Evolutionary conservation across 768 basidiomycete genomes (phyloP), one percentile per base, ranked within the genome.

Genomic region (Rhizopogon vesiculosus): DNA sequence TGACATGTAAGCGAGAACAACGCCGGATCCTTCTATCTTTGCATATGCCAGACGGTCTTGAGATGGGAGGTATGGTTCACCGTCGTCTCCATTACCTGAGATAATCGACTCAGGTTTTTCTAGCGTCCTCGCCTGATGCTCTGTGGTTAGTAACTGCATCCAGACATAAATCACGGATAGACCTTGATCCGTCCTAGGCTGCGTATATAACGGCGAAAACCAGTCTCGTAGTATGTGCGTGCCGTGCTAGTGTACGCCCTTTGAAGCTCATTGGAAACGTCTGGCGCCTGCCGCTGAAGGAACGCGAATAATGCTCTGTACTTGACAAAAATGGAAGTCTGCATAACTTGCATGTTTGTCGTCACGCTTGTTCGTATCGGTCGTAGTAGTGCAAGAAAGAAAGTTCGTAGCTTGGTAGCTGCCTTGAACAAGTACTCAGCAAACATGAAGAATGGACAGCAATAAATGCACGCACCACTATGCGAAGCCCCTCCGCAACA

Each of bases 161-260:
- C 8, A 19, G 50, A 45, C 51, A 12, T 18, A 35, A 50, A 59
- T 22, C 73, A 48, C 43, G 39, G 22, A 16, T 3, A 25, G 5
- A 89, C 89, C 78, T 89, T 91, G 51, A 98, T 79, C 71, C 78
- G 84, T 38, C 85, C 82, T 45, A 99, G 74, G 65, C 86, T 88
- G 44, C 97, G 78, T 22, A 86, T 80, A 68, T 98, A 99, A 42
- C 97, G 76, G 58, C 97, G 77, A 68, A 98, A 95, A 0, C 89
- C 92, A 19, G 97, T 98, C 72, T 99, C 97, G 57, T 93, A 98
- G 68, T 97, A 99, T 19, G 91, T 81, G 41, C 94, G 84, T 13
- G 91, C 88, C 28, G 89, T 83, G 35, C 81, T 81, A 29, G 89
- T 74, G 68, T 99, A 99, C 3, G 91, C 86, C 51, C 92, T 78